Evolutionary conservation across 108 stramenopile genomes (phyloP).

Genomic region (Fistulifera pelliculosa): DNA sequence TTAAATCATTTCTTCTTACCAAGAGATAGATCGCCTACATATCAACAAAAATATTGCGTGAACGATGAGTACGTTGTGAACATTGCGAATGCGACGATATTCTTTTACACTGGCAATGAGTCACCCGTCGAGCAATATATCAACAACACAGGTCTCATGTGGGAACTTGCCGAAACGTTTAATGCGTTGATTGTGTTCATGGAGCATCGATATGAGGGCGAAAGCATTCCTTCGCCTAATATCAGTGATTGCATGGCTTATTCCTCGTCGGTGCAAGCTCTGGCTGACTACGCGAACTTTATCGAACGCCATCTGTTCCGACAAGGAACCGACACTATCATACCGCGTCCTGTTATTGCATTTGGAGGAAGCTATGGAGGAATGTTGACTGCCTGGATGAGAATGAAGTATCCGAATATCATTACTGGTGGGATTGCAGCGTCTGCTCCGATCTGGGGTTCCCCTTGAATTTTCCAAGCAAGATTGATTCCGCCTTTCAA

Average conservation of each 20-base stretch:
- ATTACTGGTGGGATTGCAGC: slow-evolving; percentile 83
- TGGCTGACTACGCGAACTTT: slow-evolving; percentile 78
- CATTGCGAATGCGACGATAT: slow-evolving; percentile 19
- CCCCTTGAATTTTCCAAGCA: slow-evolving; percentile 6
- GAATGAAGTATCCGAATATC: slow-evolving; percentile 80
- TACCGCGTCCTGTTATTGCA: slow-evolving; percentile 36
- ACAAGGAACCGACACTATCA: not conserved
- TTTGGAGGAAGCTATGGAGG: slow-evolving; percentile 93
- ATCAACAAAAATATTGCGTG: slow-evolving; percentile 38
- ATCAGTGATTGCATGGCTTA: slow-evolving; percentile 30
- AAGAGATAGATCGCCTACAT: slow-evolving; percentile 17
- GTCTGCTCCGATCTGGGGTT: slow-evolving; percentile 49
- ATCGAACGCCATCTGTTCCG: slow-evolving; percentile 21
- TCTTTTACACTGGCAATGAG: slow-evolving; percentile 85
- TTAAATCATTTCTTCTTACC: slow-evolving; percentile 52
- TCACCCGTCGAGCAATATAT: slow-evolving; percentile 76
- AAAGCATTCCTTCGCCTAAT: slow-evolving; percentile 24
- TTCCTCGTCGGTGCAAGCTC: slow-evolving; percentile 48
- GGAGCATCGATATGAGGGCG: slow-evolving; percentile 88
- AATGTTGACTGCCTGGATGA: slow-evolving; percentile 83
- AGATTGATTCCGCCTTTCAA: slow-evolving; percentile 37
- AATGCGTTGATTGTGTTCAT: slow-evolving; percentile 74
- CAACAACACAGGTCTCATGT: slow-evolving; percentile 84
- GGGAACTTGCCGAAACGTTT: slow-evolving; percentile 69
- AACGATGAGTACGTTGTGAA: slow-evolving; percentile 18